Conservation (phyloP, 2,329 filamentous ascomycete genomes). For the Phialocephala subalpina region DNA sequence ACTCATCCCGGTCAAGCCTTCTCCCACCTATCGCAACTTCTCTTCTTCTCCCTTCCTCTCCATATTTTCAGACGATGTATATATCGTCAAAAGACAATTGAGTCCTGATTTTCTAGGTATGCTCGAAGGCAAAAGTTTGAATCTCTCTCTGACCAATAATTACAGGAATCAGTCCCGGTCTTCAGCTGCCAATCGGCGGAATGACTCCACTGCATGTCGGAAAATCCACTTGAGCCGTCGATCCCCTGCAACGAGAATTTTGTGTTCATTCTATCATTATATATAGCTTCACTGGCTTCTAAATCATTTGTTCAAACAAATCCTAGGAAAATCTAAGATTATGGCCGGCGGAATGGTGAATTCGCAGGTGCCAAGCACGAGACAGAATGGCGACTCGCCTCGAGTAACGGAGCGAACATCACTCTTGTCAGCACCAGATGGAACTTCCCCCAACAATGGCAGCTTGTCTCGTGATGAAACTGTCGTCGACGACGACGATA, state of each 20-base stretch:
- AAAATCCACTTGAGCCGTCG: background rate
- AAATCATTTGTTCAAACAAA: background rate
- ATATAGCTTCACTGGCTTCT: background rate
- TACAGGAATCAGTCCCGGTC: background rate
- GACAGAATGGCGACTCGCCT: background rate
- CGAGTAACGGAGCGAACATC: slow-evolving; percentile 25
- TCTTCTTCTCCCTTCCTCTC: background rate
- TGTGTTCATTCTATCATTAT: background rate
- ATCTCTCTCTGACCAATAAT: background rate
- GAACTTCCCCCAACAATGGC: slow-evolving; percentile 15
- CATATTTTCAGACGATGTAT: background rate
- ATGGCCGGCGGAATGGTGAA: background rate
- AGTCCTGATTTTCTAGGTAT: background rate
- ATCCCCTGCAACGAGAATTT: background rate
- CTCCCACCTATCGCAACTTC: background rate
- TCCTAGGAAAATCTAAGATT: background rate
- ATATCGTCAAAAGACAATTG: background rate
- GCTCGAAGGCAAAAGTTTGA: no score
- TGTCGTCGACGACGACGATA: slow-evolving; percentile 25
- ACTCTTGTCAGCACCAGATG: slow-evolving; percentile 21
- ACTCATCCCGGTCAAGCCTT: background rate
- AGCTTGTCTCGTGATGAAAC: slow-evolving; percentile 21
- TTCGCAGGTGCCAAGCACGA: background rate
- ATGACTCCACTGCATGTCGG: background rate
- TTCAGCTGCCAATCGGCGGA: background rate